Evolutionary conservation across 306 rosid species (phyloP).

Genomic region (Cucumis hystrix): DNA sequence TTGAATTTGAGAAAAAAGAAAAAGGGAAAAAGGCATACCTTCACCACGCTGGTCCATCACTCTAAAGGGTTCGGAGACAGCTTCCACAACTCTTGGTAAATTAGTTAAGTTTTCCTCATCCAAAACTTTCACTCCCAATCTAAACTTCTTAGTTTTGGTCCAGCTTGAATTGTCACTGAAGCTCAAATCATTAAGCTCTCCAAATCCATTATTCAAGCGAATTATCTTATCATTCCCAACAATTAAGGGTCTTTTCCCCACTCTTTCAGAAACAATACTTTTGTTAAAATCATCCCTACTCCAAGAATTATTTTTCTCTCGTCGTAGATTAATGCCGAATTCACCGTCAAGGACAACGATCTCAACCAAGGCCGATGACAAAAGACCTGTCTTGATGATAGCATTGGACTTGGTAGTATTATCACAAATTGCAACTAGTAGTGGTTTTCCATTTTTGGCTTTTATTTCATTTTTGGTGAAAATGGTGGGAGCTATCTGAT

Average conservation of each 20-base stretch:
- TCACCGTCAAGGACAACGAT: background rate
- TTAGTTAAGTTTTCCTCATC: background rate
- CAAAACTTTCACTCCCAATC: background rate
- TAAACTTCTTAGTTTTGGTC: background rate
- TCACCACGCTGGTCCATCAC: background rate
- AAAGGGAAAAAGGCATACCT: too few species aligned
- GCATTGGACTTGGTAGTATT: background rate
- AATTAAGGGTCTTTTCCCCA: background rate
- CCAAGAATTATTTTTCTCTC: background rate
- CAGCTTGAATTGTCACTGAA: background rate
- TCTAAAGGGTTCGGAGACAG: background rate
- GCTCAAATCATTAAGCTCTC: background rate
- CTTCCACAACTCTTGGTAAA: background rate
- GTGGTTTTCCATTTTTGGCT: background rate
- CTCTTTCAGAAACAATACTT: background rate
- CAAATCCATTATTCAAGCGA: background rate
- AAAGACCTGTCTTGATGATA: background rate
- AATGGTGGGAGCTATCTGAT: background rate
- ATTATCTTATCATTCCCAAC: background rate
- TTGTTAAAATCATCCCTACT: background rate
- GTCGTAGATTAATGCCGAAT: background rate
- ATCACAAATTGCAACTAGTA: background rate
- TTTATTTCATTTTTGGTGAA: background rate
- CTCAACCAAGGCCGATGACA: background rate
- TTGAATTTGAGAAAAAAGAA: too few species aligned